Evolutionary conservation across 768 basidiomycete species (phyloP).

Genomic region (Leccinum arenicola): DNA sequence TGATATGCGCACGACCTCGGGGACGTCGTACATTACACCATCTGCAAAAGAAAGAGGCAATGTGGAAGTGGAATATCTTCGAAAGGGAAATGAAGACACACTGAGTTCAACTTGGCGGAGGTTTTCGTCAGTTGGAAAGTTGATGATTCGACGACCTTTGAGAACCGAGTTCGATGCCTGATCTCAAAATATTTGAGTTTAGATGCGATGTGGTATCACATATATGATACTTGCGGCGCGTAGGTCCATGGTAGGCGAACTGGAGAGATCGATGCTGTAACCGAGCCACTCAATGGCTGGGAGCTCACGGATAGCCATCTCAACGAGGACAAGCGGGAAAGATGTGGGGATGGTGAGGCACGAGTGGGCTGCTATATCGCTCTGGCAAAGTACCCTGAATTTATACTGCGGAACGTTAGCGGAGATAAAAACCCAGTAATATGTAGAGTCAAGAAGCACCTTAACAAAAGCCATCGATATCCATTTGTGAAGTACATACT

Average conservation of each 20-base stretch:
- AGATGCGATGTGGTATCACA: neutral
- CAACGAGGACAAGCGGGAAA: neutral
- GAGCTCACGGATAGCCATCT: slow-evolving; percentile 5
- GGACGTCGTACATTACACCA: neutral
- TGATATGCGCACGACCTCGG: neutral
- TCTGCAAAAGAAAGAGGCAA: neutral
- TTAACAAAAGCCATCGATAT: neutral
- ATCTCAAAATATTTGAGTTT: neutral
- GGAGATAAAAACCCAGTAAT: neutral
- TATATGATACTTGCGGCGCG: slow-evolving; percentile 2
- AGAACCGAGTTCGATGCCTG: neutral
- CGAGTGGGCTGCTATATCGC: neutral
- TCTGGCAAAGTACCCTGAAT: neutral
- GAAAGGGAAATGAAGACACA: neutral
- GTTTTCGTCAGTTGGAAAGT: neutral
- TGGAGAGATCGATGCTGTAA: slow-evolving; percentile 9
- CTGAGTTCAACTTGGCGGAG: neutral
- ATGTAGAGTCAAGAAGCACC: neutral
- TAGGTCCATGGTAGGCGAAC: slow-evolving; percentile 10
- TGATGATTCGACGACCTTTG: slow-evolving; percentile 4
- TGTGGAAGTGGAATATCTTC: neutral
- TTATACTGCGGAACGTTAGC: neutral
- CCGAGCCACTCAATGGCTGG: slow-evolving; percentile 12
- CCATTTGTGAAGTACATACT: neutral
- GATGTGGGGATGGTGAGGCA: neutral